phyloP scores from a whole-genome alignment of 2,329 filamentous ascomycete species.

The Arthrocladium fulminans region DNA sequence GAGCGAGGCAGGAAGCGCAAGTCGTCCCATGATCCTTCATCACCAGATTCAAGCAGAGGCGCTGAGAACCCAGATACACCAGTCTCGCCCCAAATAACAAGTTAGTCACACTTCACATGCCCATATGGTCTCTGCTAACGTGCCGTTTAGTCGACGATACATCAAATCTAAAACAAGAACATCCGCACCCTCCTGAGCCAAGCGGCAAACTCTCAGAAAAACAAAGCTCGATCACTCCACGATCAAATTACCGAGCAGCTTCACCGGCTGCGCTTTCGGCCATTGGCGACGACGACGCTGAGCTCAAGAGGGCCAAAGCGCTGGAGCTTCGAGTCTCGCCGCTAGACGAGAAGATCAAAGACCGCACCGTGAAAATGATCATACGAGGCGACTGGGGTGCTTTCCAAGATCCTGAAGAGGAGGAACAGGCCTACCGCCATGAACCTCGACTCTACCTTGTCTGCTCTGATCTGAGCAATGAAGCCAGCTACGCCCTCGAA shows the following conservation, averaged over 20 bases:
- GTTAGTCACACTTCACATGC: neutral
- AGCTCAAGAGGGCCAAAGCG: constrained; percentile 75
- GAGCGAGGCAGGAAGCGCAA: constrained; percentile 48
- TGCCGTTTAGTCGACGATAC: neutral
- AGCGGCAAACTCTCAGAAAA: constrained; percentile 24
- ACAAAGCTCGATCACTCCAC: neutral
- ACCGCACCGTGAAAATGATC: constrained; percentile 80
- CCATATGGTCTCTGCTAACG: neutral
- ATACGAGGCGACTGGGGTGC: constrained; percentile 72
- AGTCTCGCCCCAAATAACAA: neutral
- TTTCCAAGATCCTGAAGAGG: constrained; percentile 54
- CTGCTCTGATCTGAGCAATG: constrained; percentile 89
- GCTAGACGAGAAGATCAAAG: constrained; percentile 62
- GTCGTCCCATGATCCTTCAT: neutral
- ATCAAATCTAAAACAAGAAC: constrained; percentile 27
- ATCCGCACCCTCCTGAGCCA: constrained; percentile 31
- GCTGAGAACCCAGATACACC: neutral
- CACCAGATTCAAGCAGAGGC: neutral
- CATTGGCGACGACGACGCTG: constrained; percentile 24
- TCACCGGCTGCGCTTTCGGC: constrained; percentile 24
- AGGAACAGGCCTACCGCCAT: constrained; percentile 62
- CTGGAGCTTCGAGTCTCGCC: constrained; percentile 72
- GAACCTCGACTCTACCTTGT: constrained; percentile 84
- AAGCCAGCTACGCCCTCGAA: constrained; percentile 88
- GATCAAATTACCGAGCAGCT: constrained; percentile 3